Evolutionary conservation across 306 rosid genomes (phyloP), one percentile per base, ranked within the genome.

Genomic region (Quercus glauca): DNA sequence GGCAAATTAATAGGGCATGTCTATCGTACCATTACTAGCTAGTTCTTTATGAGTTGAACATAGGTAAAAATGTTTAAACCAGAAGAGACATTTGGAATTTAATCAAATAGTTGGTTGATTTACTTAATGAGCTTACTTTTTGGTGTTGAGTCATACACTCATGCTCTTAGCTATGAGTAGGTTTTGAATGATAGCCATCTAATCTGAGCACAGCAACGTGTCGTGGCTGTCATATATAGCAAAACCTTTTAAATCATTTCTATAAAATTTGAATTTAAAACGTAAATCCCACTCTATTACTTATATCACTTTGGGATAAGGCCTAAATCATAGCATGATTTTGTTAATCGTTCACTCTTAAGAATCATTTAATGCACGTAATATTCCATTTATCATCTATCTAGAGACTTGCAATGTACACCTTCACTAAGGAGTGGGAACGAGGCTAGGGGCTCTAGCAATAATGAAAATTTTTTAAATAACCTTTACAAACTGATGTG

Each of bases 1-100:
- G 89, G 82, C 83, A 45, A 51, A 11, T 45, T 45, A 45, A 45
- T 13, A 49, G 53, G 53, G 53, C 53, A 49, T 49, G 17, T 12
- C 15, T 49, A 41, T 41, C 45, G 45, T 41, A 41, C 11, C 12
- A 41, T 41, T 12, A 41, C 45, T 41, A 41, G 45, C 77, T 51
- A 28, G 13, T 10, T 37, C 55, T 28, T 63, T 12, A 15, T 63
- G 15, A 4, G 1, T 26, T 18, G n/a, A 26, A 26, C 20, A 26
- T 63, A 6, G 12, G 31, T 4, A 5, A 61, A 25, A 26, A 61
- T 2, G 4, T 12, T 18, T 21, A 59, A 59, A 9, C 53, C 53
- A 49, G 17, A 49, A 49, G 53, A 12, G 53, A 49, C 53, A 49
- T 49, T 49, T 49, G 53, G 53, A 49, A 49, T 49, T 49, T 49